Conservation (phyloP, 2,329 filamentous ascomycete genomes). For the Phialocephala subalpina region DNA sequence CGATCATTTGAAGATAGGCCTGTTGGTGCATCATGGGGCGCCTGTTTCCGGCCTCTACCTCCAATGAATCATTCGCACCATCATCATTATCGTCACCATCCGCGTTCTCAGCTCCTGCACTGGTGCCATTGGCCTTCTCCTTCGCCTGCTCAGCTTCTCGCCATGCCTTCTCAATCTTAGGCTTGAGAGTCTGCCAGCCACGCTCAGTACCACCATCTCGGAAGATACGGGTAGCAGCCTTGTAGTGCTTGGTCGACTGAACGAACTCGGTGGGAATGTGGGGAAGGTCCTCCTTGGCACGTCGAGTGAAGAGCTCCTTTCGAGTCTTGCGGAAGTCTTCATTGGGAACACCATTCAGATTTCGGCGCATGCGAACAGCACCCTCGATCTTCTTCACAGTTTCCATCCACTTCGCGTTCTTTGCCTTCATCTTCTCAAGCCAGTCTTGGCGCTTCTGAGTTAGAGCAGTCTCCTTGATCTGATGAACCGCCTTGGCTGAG, state of each 20-base stretch:
- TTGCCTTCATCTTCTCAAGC: slow-evolving; percentile 36
- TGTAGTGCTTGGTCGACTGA: slow-evolving; percentile 35
- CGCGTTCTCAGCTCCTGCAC: slow-evolving; percentile 2
- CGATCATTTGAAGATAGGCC: neutral
- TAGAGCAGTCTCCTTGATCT: slow-evolving; percentile 33
- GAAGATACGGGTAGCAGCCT: slow-evolving; percentile 42
- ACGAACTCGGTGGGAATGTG: slow-evolving; percentile 39
- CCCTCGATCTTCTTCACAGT: slow-evolving; percentile 40
- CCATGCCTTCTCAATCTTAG: slow-evolving; percentile 42
- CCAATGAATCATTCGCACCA: neutral
- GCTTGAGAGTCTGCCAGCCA: slow-evolving; percentile 42
- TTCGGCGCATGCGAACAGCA: slow-evolving; percentile 34
- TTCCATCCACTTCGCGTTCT: slow-evolving; percentile 40
- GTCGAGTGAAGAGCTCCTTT: slow-evolving; percentile 36
- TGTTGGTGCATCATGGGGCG: neutral
- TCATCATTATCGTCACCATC: neutral
- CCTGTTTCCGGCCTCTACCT: neutral
- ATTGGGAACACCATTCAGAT: slow-evolving; percentile 36
- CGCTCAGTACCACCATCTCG: slow-evolving; percentile 42
- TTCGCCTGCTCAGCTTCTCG: slow-evolving; percentile 14
- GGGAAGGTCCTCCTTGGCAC: slow-evolving; percentile 39
- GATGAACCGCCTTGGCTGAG: slow-evolving; percentile 32
- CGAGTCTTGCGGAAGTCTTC: slow-evolving; percentile 38
- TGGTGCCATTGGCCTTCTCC: neutral
- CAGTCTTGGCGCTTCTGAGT: slow-evolving; percentile 37